Base-by-base conservation (phyloP, 2,329 filamentous ascomycete genomes). In the Apiospora marii region DNA sequence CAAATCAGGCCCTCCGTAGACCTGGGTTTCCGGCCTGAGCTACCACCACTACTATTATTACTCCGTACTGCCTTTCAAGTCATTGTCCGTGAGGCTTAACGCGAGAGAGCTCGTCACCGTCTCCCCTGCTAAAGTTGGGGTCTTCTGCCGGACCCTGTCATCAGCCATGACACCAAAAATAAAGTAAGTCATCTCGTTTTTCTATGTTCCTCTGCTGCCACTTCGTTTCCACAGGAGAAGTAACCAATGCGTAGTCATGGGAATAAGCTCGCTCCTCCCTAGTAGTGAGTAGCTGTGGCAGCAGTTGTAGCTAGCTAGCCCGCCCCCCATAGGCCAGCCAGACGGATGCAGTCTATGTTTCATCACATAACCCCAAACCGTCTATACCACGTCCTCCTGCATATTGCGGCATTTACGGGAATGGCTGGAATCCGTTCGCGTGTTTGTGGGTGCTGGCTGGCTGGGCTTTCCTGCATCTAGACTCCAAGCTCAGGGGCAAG, bases 351-450 rank as follows among this genome's bases (percentile, higher is more conserved):
- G 58, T 41, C 58, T 13, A 64, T 41, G 58, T 64, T 64, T 41
- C 58, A 64, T 41, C 34, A 41, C 22, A 13, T 41, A 22, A 30
- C 51, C n/a, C 53, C 30, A 61, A 64, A 37, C 8, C 34, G 58
- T 14, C 58, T 64, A 64, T 64, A 64, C 58, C 30, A 41, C 58
- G 30, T 41, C 19, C 46, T 61, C 34, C 58, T 64, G 58, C 58
- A 41, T 41, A 41, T 41, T 64, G 58, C 58, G 58, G 58, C 58
- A 64, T 64, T 64, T 64, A 64, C 58, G 58, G 58, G 58, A 64
- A 64, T 64, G 58, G 58, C 58, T 64, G 58, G 58, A 64, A n/a
- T 41, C 19, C 30, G 19, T 22, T n/a, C 22, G 30, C 10, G 58
- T 64, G 58, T 41, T 27, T n/a, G 16, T n/a, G n/a, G 53, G 12